Base-by-base conservation (phyloP, 371 early-diverging fungal genomes). In the Batrachochytrium dendrobatidis region DNA sequence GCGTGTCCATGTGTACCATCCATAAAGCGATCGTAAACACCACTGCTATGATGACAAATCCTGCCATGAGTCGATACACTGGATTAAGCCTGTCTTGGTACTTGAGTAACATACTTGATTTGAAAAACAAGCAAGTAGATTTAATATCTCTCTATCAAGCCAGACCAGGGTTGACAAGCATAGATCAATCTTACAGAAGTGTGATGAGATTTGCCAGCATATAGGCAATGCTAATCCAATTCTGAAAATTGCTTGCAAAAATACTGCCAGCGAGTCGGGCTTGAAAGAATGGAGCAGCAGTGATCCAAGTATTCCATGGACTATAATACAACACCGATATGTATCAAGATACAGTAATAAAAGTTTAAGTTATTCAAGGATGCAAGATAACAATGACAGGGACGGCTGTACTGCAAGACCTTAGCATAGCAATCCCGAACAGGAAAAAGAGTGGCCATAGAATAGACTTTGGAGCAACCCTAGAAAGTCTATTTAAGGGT, bases 371-470 rank as follows among this genome's bases (percentile, higher is more conserved):
- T n/a, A n/a, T n/a, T n/a, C n/a, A n/a, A n/a, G n/a, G n/a, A n/a
- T n/a, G n/a, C n/a, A n/a, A n/a, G n/a, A n/a, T n/a, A n/a, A n/a
- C n/a, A n/a, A n/a, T n/a, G n/a, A n/a, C n/a, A n/a, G n/a, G n/a
- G n/a, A n/a, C n/a, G n/a, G n/a, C n/a, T n/a, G n/a, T n/a, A n/a
- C n/a, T n/a, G n/a, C n/a, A n/a, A n/a, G n/a, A 39, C 39, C 39
- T 39, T n/a, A 39, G 39, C 39, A 39, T 39, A n/a, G 39, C 39
- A 39, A 39, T n/a, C 39, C 39, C 39, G n/a, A 39, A 39, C 39
- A 39, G 39, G 15, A n/a, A 12, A 39, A 39, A 39, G 15, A 39
- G 12, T n/a, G n/a, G 39, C 39, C 12, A n/a, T n/a, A 39, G 39
- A 12, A n/a, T n/a, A n/a, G 39, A 12, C n/a, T 39, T n/a, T n/a